phyloP scores from a whole-genome alignment of 2,329 filamentous ascomycete genomes.

The Claviceps paspali region DNA sequence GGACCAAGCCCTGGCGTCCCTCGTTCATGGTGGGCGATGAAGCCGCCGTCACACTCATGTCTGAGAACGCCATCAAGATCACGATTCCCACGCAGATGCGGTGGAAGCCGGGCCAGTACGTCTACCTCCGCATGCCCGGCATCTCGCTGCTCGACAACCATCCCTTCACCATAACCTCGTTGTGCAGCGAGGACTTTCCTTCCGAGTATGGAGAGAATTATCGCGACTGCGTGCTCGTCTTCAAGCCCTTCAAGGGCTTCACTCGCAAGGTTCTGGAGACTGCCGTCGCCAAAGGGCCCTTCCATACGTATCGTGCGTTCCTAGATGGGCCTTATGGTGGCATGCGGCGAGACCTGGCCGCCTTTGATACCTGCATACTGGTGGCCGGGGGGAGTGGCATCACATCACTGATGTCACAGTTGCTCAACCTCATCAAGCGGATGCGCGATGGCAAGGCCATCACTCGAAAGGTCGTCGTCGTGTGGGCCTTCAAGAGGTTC shows the following conservation, averaged over 20 bases:
- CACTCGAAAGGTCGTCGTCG: conserved; percentile 74
- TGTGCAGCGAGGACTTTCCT: conserved; percentile 86
- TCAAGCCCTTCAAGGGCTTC: conserved; percentile 83
- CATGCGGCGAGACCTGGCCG: conserved; percentile 76
- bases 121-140: conserved; percentile 86
- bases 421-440: conserved; percentile 86
- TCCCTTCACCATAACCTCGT: conserved; percentile 84
- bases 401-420: conserved; percentile 80
- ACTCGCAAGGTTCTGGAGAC: conserved; percentile 73
- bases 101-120: conserved; percentile 88
- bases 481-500: conserved; percentile 85
- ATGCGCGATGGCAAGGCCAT: conserved; percentile 93
- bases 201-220: conserved; percentile 82
- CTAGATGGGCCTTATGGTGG: conserved; percentile 91
- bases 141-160: conserved; percentile 87
- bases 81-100: conserved; percentile 86
- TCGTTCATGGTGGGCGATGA: conserved; percentile 84
- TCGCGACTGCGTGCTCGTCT: conserved; percentile 78
- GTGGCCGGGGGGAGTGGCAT: conserved; percentile 92
- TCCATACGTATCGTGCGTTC: conserved; percentile 84
- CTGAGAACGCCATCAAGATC: conserved; percentile 89
- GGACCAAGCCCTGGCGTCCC: conserved; percentile 63
- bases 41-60: conserved; percentile 74
- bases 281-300: conserved; percentile 71
- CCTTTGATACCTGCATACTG: conserved; percentile 85